Base-by-base conservation (phyloP, 306 rosid genomes). In the Casuarina glauca region DNA sequence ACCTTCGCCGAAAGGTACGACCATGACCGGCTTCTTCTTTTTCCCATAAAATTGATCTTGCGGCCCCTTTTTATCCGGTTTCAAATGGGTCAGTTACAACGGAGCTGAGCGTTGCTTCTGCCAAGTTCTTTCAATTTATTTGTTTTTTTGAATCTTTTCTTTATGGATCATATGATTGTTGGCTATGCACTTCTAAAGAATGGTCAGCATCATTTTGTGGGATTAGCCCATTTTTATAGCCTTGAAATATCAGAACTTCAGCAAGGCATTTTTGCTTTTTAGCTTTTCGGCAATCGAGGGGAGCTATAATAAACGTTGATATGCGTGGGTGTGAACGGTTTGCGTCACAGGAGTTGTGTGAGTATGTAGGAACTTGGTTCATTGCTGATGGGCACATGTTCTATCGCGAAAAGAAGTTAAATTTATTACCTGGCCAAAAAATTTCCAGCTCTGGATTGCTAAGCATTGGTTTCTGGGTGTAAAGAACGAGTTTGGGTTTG, bases 1-100 rank as follows among this genome's bases (percentile, higher is more conserved):
- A 95, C 72, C 96, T 90, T 77, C 89, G 82, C 82, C 76, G 98
- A 58, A 86, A 86, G 93, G 99, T 95, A 83, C 68, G 42, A 5
- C 15, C 48, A 42, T 44, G 52, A 44, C 38, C 46, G 5, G 12
- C 49, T 44, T 69, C 32, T 26, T 26, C 32, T 58, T 5, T 2
- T 67, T 64, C 73, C 42, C 50, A 4, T 35, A 26, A 7, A 7
- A 19, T 8, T 75, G 12, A 36, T 38, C 35, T 79, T 67, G 6
- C 12, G 7, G 2, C 19, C 52, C 1, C 68, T 16, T 35, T 43
- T 72, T 13, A 62, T n/a, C 6, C 70, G 41, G 16, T 64, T 64
- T 17, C 26, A 38, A 1, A 41, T 41, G 70, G 5, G 32, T 19
- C 36, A 19, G 1, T 26, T 26, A 26, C 32, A 26, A 26, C 32